phyloP scores from a whole-genome alignment of 192 early-diverging fungal genomes.

The Entomortierella parvispora region DNA sequence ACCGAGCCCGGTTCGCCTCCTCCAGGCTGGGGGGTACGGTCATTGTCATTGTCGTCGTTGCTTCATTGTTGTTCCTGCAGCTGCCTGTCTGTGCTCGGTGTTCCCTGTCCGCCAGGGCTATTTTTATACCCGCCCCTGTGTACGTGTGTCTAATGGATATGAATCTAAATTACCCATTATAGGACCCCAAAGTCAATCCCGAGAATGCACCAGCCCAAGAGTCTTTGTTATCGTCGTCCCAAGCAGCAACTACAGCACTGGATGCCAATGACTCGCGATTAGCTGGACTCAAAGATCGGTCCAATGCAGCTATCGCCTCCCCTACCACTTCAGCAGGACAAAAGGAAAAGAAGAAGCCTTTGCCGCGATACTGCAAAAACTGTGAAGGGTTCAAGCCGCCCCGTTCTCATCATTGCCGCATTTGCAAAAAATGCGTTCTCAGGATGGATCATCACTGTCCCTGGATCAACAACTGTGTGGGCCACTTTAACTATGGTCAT shows the following conservation, averaged over 20 bases:
- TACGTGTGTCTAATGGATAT: too few relatives aligned
- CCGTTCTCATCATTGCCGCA: constrained; percentile 81
- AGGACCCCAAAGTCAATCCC: neutral
- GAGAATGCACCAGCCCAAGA: too few relatives aligned
- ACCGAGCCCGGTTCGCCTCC: constrained; percentile 89
- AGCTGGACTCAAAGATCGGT: neutral
- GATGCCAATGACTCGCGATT: neutral
- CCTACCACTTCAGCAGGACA: constrained; percentile 53
- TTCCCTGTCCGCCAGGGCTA: too few relatives aligned
- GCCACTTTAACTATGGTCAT: constrained; percentile 77
- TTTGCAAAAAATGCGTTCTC: constrained; percentile 80
- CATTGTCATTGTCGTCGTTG: neutral
- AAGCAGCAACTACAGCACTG: too few relatives aligned
- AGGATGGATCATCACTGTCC: constrained; percentile 94
- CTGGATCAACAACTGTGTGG: constrained; percentile 92
- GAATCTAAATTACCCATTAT: constrained; percentile 13
- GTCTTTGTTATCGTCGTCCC: too few relatives aligned
- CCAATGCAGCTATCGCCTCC: neutral
- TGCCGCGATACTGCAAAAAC: constrained; percentile 75
- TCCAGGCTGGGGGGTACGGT: constrained; percentile 55
- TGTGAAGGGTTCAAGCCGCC: constrained; percentile 77
- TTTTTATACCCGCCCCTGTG: too few relatives aligned
- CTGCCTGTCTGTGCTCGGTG: too few relatives aligned
- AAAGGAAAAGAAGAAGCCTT: constrained; percentile 72
- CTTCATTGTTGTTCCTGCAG: too few relatives aligned